phyloP scores from a whole-genome alignment of 208 protist genomes.

The Trypanosoma lewisi region DNA sequence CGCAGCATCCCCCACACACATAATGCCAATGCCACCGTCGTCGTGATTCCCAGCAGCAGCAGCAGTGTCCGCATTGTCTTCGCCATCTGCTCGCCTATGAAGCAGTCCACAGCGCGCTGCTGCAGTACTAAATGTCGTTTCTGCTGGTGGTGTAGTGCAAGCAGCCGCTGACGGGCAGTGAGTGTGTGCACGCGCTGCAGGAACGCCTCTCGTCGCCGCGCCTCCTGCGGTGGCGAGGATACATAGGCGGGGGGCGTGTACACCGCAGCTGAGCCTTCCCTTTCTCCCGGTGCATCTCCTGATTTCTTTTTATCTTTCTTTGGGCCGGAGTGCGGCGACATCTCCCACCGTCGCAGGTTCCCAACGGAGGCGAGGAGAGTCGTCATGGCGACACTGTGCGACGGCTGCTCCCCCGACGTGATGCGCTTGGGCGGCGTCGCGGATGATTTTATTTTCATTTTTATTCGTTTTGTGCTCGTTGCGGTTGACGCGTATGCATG shows the following conservation, averaged over 20 bases:
- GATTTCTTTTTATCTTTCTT: slow-evolving; percentile 3
- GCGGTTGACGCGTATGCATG: no score
- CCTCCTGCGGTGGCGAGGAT: neutral
- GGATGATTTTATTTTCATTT: no score
- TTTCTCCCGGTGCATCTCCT: slow-evolving; percentile 4
- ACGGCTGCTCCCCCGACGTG: neutral
- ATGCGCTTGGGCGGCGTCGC: no score
- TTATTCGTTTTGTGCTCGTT: no score
- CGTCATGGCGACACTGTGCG: slow-evolving; percentile 13
- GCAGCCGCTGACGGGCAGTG: slow-evolving; percentile 18
- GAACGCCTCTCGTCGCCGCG: slow-evolving; percentile 18
- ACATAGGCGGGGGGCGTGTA: neutral
- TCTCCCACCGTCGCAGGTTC: slow-evolving; percentile 17
- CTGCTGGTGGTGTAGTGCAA: neutral
- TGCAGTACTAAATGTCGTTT: slow-evolving; percentile 11
- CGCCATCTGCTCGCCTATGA: slow-evolving; percentile 15
- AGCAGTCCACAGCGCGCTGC: slow-evolving; percentile 28
- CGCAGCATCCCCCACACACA: slow-evolving; percentile 19
- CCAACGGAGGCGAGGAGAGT: slow-evolving; percentile 16
- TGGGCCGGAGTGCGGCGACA: neutral
- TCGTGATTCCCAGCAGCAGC: slow-evolving; percentile 6
- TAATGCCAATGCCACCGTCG: slow-evolving; percentile 9
- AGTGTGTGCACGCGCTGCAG: slow-evolving; percentile 21
- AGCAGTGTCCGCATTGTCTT: slow-evolving; percentile 18
- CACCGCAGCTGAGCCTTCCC: neutral